phyloP scores from a whole-genome alignment of 345 rosid species.

The Euphorbia lathyris region DNA sequence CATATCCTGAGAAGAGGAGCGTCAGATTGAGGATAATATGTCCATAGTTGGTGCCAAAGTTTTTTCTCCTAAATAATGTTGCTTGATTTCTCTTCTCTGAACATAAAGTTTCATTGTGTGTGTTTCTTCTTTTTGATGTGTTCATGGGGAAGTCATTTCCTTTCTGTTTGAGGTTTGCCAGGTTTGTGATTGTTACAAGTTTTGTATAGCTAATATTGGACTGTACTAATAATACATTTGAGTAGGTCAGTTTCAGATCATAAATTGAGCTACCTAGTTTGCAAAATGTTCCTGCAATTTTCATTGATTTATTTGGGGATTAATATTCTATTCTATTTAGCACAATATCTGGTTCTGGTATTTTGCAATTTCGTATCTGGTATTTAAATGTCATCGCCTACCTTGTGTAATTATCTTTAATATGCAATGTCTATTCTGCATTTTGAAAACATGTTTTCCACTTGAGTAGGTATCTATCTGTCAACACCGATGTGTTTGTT shows the following conservation, averaged over 20 bases:
- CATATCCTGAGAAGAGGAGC: too few relatives aligned
- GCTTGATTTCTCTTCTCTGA: not conserved
- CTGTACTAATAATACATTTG: not conserved
- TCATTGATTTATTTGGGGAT: not conserved
- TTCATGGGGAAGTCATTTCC: not conserved
- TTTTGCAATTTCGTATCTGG: too few relatives aligned
- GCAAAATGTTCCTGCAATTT: too few relatives aligned
- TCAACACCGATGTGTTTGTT: constrained; percentile 5
- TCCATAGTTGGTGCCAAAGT: not conserved
- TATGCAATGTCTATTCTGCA: too few relatives aligned
- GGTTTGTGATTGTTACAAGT: not conserved
- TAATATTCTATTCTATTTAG: not conserved
- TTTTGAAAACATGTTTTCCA: too few relatives aligned
- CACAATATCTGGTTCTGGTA: too few relatives aligned
- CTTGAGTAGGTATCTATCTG: not conserved
- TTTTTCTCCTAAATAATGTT: not conserved
- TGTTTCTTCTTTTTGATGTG: not conserved
- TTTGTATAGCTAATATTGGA: not conserved
- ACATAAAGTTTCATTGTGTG: not conserved
- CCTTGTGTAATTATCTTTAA: too few relatives aligned
- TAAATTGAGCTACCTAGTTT: not conserved
- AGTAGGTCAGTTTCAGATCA: not conserved
- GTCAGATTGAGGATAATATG: too few relatives aligned
- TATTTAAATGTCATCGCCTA: too few relatives aligned
- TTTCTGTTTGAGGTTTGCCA: not conserved